These are phyloP conservation scores for Vicia villosa DNA, from an alignment of 306 rosid species.

Conservation along the genomic window DNA sequence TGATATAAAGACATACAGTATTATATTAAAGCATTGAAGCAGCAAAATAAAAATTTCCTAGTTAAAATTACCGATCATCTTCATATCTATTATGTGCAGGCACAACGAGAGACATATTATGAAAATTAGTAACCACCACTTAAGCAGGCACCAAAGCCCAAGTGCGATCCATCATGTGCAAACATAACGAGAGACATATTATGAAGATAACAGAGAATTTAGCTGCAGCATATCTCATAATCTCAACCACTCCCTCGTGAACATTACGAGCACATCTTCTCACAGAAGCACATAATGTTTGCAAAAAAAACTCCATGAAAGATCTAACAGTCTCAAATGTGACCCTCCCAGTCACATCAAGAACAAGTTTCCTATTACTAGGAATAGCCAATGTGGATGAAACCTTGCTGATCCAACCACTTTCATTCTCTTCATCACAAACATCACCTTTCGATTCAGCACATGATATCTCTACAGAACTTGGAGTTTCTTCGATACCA, in stretches of 20 bases:
- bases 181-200: slow-evolving; percentile 62
- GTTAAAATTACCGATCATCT: slow-evolving; percentile 2
- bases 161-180: slow-evolving; percentile 55
- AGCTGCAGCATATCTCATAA: slow-evolving; percentile 57
- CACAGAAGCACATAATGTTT: slow-evolving; percentile 52
- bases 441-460: slow-evolving; percentile 16
- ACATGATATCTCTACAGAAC: slow-evolving; percentile 22
- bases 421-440: slow-evolving; percentile 31
- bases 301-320: slow-evolving; percentile 58
- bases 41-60: neutral
- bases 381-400: slow-evolving; percentile 67
- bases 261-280: slow-evolving; percentile 46
- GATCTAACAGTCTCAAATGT: slow-evolving; percentile 79
- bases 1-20: slow-evolving; percentile 24
- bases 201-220: slow-evolving; percentile 59
- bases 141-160: slow-evolving; percentile 58
- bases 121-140: neutral
- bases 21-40: neutral
- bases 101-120: neutral
- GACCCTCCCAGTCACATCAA: slow-evolving; percentile 66
- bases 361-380: slow-evolving; percentile 58
- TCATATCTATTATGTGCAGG: neutral
- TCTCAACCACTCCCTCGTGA: slow-evolving; percentile 54
- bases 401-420: slow-evolving; percentile 55
- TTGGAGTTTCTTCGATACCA: slow-evolving; percentile 31